These are phyloP conservation scores for Lachancea sp. DNA, from an alignment of 805 yeast genomes.

Conservation along the genomic window DNA sequence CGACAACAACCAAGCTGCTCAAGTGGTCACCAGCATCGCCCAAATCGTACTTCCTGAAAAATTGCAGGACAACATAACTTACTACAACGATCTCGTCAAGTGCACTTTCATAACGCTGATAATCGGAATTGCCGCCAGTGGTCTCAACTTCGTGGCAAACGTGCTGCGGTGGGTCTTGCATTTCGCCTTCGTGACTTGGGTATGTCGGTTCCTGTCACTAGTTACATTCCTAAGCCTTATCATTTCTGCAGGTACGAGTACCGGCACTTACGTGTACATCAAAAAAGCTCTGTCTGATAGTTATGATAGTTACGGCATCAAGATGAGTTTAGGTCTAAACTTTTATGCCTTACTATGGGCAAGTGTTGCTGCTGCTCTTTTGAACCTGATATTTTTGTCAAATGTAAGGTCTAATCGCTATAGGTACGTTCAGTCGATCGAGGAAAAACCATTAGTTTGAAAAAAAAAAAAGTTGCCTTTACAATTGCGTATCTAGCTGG, in stretches of 20 bases:
- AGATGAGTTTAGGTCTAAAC: slow-evolving; percentile 42
- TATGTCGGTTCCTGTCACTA: slow-evolving; percentile 41
- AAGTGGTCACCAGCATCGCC: slow-evolving; percentile 19
- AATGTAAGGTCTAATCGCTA: slow-evolving; percentile 17
- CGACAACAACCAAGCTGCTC: slow-evolving; percentile 22
- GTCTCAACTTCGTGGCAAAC: slow-evolving; percentile 37
- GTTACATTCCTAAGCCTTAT: slow-evolving; percentile 36
- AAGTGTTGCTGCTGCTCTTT: slow-evolving; percentile 43
- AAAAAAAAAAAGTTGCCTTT: background rate
- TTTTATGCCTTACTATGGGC: slow-evolving; percentile 64
- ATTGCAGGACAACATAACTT: slow-evolving; percentile 40
- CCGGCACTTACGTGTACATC: slow-evolving; percentile 53
- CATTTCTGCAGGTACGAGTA: slow-evolving; percentile 49
- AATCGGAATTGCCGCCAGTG: slow-evolving; percentile 41
- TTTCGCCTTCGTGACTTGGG: slow-evolving; percentile 42
- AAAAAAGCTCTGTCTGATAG: slow-evolving; percentile 46
- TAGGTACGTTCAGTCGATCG: slow-evolving; percentile 14
- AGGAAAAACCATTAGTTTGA: slow-evolving; percentile 18
- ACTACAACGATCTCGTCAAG: slow-evolving; percentile 43
- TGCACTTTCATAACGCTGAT: slow-evolving; percentile 54
- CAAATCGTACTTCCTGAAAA: slow-evolving; percentile 48
- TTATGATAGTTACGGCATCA: slow-evolving; percentile 45
- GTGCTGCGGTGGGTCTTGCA: slow-evolving; percentile 32
- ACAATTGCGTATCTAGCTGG: background rate
- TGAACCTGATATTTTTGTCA: slow-evolving; percentile 39